These are phyloP conservation scores for Aspergillus pseudoviridinutans DNA, from an alignment of 2,329 filamentous ascomycete species.

Conservation along the genomic window DNA sequence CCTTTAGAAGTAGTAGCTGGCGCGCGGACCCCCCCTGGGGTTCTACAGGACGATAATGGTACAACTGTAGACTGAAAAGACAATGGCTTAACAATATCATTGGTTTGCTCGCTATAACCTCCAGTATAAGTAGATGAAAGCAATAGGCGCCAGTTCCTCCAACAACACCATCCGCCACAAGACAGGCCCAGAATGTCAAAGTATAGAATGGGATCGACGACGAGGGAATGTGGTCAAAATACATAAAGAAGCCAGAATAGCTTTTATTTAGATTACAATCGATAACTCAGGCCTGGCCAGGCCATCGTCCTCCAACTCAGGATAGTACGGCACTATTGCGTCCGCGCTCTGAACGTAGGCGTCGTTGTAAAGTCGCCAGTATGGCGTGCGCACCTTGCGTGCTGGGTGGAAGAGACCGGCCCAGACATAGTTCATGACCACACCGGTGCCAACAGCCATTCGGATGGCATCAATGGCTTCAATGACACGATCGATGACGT, in stretches of 20 bases:
- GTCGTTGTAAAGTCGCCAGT: conserved; percentile 96
- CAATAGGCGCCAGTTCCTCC: conserved; percentile 10
- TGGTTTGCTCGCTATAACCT: background rate
- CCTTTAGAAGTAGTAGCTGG: background rate
- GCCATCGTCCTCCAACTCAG: conserved; percentile 75
- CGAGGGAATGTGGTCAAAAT: background rate
- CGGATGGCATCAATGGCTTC: conserved; percentile 96
- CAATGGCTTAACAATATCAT: background rate
- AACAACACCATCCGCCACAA: conserved; percentile 11
- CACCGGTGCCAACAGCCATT: conserved; percentile 84
- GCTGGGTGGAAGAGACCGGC: conserved; percentile 96
- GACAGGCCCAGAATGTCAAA: conserved; percentile 8
- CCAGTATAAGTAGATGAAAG: background rate
- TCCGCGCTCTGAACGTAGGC: conserved; percentile 92
- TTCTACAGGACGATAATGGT: background rate
- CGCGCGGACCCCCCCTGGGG: too few species aligned
- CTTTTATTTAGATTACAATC: conserved; percentile 65
- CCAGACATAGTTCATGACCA: conserved; percentile 98
- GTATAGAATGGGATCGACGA: background rate
- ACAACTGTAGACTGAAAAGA: background rate
- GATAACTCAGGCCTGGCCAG: conserved; percentile 75
- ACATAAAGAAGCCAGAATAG: conserved; percentile 35
- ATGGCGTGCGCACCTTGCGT: conserved; percentile 87
- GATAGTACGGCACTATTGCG: conserved; percentile 95
- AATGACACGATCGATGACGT: conserved; percentile 97